Evolutionary conservation across 2,329 filamentous ascomycete genomes (phyloP), one percentile per base, ranked within the genome.

Genomic region (Nothopassalora personata): DNA sequence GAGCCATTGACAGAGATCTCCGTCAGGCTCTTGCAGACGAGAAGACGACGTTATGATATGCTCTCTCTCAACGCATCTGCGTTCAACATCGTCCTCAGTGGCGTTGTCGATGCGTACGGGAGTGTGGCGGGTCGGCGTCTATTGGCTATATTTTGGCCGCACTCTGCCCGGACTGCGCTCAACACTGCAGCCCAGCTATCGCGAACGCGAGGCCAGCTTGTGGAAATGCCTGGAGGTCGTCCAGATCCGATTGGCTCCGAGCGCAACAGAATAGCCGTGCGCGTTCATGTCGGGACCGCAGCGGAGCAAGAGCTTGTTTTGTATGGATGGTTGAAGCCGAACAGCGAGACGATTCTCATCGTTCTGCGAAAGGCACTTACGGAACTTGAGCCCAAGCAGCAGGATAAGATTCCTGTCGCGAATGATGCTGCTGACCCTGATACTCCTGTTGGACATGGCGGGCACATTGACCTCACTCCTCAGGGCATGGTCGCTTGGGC

Each of bases 31-130:
- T 55, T 45, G 45, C 33, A 13, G 31, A 31, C 30, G 3, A 30
- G 19, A 8, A 34, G 34, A 7, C 47, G 54, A 19, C 43, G 34
- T 23, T 57, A 58, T 34, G 50, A 65, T 31, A 30, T 52, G 27
- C 64, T 69, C 47, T 43, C 27, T 13, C 51, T 70, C 9, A 49
- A 39, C 11, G 65, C 74, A 0, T 67, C 69, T 3, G 70, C 79
- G 5, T 84, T 85, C 74, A 80, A 84, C 60, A 66, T 68, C 18
- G 61, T 85, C 6, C 78, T 88, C 6, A 74, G 78, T 47, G 82
- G 80, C n/a, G 74, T 85, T 8, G 78, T 82, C 2, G 76, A 79
- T 30, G 73, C 73, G 0, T 76, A 79, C 50, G 81, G 80, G 56
- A 80, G 77, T 58, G 57, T 62, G 9, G 74, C 74, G 34, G 85